These are phyloP conservation scores for Avena insularis DNA, from an alignment of 176 grass and related monocot species.

Conservation along the genomic window DNA sequence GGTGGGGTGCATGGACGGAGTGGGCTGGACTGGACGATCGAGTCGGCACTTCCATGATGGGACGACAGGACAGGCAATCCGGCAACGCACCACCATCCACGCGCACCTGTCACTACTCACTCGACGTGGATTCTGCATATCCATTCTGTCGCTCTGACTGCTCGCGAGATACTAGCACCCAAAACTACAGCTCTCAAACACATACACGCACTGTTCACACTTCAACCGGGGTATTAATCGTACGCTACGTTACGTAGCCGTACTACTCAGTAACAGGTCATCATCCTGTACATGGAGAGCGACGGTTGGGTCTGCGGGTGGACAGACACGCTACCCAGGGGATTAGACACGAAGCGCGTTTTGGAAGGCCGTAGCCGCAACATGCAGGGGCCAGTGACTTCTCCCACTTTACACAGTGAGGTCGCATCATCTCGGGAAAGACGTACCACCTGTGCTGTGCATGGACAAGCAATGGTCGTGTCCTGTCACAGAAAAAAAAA, in stretches of 20 bases:
- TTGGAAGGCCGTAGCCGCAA: not conserved
- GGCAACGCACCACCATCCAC: conserved; percentile 21
- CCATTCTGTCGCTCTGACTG: conserved; percentile 37
- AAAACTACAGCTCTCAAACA: not conserved
- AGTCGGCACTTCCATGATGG: not conserved
- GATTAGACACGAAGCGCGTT: not conserved
- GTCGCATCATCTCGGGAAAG: not conserved
- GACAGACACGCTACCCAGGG: not conserved
- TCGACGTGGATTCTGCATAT: conserved; percentile 19
- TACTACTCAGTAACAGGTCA: not conserved
- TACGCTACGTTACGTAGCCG: not conserved
- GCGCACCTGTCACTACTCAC: not conserved
- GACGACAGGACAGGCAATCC: not conserved
- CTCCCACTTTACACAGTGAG: not conserved
- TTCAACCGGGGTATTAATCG: not conserved
- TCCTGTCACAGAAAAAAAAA: not conserved
- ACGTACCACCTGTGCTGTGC: not conserved
- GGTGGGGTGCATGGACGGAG: not conserved
- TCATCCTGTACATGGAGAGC: not conserved
- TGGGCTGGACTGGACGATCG: conserved; percentile 16
- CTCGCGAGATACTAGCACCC: not conserved
- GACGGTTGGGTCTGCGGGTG: not conserved
- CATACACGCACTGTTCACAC: not conserved
- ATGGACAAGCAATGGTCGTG: not conserved
- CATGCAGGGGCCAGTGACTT: not conserved